Conservation (phyloP, 2,329 filamentous ascomycete genomes). For the Pseudogymnoascus sp. region DNA sequence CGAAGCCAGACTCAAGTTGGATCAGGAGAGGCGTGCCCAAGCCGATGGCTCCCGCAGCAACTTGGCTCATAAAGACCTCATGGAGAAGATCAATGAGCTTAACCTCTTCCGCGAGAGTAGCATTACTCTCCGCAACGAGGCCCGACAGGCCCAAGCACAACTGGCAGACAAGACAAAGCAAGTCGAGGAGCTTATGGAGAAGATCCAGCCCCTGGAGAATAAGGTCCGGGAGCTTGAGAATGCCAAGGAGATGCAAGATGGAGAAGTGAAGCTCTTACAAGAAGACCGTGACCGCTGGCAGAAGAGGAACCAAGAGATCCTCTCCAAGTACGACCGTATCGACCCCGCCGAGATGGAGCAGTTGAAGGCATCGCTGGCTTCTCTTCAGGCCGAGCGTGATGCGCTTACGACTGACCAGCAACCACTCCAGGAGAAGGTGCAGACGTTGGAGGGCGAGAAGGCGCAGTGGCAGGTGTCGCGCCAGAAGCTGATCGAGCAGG, state of each 20-base stretch:
- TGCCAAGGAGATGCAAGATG: conserved; percentile 56
- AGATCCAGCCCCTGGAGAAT: conserved; percentile 74
- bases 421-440: conserved; percentile 46
- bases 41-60: conserved; percentile 65
- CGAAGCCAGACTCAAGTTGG: conserved; percentile 77
- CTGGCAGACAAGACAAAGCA: conserved; percentile 66
- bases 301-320: conserved; percentile 88
- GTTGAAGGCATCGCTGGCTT: conserved; percentile 68
- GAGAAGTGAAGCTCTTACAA: conserved; percentile 80
- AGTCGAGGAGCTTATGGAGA: conserved; percentile 64
- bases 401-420: conserved; percentile 30
- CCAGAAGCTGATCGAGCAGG: conserved; percentile 51
- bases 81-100: conserved; percentile 90
- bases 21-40: conserved; percentile 75
- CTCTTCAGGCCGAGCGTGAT: conserved; percentile 58
- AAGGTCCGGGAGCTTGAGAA: conserved; percentile 77
- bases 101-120: conserved; percentile 96
- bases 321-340: conserved; percentile 91
- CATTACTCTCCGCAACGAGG: conserved; percentile 80
- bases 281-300: conserved; percentile 93
- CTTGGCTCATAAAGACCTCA: conserved; percentile 77
- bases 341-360: conserved; percentile 89
- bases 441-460: conserved; percentile 47
- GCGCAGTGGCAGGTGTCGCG: conserved; percentile 44
- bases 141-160: conserved; percentile 67